Evolutionary conservation across 192 early-diverging fungal species (phyloP), one percentile per base, ranked within the genome.

Genomic region (Coemansia sp.): DNA sequence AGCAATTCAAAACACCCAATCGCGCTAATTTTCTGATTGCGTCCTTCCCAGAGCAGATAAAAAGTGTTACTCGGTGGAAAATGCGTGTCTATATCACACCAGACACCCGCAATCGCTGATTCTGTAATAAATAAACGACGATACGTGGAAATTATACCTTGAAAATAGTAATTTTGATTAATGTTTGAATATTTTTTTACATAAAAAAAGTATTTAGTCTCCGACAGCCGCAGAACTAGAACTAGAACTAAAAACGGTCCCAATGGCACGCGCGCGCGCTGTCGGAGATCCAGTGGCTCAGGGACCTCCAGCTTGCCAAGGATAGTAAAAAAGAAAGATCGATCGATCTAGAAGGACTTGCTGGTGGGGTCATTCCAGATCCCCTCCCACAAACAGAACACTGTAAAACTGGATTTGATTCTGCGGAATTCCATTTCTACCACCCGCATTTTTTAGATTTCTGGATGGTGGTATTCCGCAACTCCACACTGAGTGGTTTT

Each of bases 401-500:
- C 12, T 53, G 19, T 9, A 6, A 11, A 11, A 53, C 21, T 23
- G 50, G 8, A 6, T 21, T 1, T 1, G 5, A 53, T 53, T 9
- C 23, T 53, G 50, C 50, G 50, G 50, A 53, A 53, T 53, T 53
- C 50, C 50, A 53, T 53, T 23, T 12, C 9, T 21, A 8, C 50
- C 19, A 23, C 11, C 50, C 7, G 6, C 13, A 2, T 49, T 12
- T 16, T n/a, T 32, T 32, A 32, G 32, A 32, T 32, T 32, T 32
- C 32, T 32, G 32, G 32, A 49, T 16, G 48, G 15, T 49, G 48
- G 48, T 49, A 49, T 49, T 49, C 48, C 48, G 48, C 48, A 49
- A 49, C 16, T 16, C 48, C 13, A 2, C 32, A 32, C 32, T 32
- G 32, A 32, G 32, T 2, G 32, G 15, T 5, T 16, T 49, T 49